Evolutionary conservation across 495 filamentous ascomycete species (phyloP), one percentile per base, ranked within the genome.

Genomic region (Lepraria neglecta): DNA sequence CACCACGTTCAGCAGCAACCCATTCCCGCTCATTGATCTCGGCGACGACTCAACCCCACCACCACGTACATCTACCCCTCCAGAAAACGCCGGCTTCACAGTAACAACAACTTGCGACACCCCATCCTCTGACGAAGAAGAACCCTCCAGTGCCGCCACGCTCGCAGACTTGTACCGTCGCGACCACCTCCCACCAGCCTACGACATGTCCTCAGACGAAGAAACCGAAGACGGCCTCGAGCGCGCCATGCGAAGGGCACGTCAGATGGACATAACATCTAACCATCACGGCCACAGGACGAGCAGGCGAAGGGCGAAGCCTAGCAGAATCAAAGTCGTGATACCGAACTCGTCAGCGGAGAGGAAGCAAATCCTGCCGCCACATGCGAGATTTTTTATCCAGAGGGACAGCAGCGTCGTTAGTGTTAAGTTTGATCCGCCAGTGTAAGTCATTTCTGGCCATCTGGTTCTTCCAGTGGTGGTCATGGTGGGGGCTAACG

Each of bases 391-490:
- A 31, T 95, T 95, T 75, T 87, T 86, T 69, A 95, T 94, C 60
- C 82, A 86, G 67, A 82, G 80, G 67, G 77, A 86, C 63, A 90
- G 90, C 75, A 90, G 84, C 75, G 91, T 86, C 73, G 89, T 90
- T 69, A 91, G 84, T 64, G 84, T 97, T 64, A 85, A 82, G 64
- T 97, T 97, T 70, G 87, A 96, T 66, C 91, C 92, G 47, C 86
- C 90, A 35, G 83, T 94, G 75, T 95, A 84, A 70, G 82, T 75
- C n/a, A 2, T 7, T 10, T 38, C 12, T 12, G 9, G 12, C 35
- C 9, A 38, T 38, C 7, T 10, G 12, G 35, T 38, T 7, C 24
- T 24, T 24, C 24, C 24, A 1, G 24, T 24, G 24, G 24, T 24
- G 24, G 24, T 24, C 35, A 38, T 38, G 35, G 7, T 1, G 7